Evolutionary conservation across 805 yeast genomes (phyloP).

Genomic region (Alloascoidea africana): DNA sequence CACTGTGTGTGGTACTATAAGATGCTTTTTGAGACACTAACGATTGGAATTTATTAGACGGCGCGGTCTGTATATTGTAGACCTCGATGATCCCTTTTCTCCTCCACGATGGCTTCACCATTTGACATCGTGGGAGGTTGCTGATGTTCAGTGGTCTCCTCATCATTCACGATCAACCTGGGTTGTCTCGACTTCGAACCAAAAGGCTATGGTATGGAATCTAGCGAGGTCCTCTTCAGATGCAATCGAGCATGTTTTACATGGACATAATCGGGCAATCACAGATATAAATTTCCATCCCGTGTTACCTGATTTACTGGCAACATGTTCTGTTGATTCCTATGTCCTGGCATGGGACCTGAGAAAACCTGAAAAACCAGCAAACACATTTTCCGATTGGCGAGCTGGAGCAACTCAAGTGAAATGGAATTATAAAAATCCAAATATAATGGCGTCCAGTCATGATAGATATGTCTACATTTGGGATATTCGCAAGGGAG

Average conservation of each 20-base stretch:
- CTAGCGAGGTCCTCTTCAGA: slow-evolving; percentile 50
- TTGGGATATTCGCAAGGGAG: slow-evolving; percentile 85
- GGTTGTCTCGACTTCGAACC: slow-evolving; percentile 91
- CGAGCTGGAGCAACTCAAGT: slow-evolving; percentile 90
- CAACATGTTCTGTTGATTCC: slow-evolving; percentile 89
- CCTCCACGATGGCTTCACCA: slow-evolving; percentile 93
- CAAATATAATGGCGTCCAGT: slow-evolving; percentile 67
- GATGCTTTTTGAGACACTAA: not conserved
- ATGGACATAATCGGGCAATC: slow-evolving; percentile 84
- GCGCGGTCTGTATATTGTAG: slow-evolving; percentile 78
- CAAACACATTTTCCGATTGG: slow-evolving; percentile 82
- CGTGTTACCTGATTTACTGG: slow-evolving; percentile 67
- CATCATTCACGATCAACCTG: slow-evolving; percentile 74
- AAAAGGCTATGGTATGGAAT: slow-evolving; percentile 93
- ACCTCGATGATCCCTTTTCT: slow-evolving; percentile 86
- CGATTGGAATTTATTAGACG: slow-evolving; percentile 21
- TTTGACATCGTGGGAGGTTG: slow-evolving; percentile 93
- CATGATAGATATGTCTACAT: slow-evolving; percentile 70
- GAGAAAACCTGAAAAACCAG: slow-evolving; percentile 59
- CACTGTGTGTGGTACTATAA: not conserved
- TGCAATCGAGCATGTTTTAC: slow-evolving; percentile 79
- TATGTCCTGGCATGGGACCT: slow-evolving; percentile 84
- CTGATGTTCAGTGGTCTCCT: slow-evolving; percentile 98
- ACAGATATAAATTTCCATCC: slow-evolving; percentile 94
- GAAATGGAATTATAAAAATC: slow-evolving; percentile 75